Base-by-base conservation (phyloP, 1,139 yeast species). In the Oligophagozyma castellii region DNA sequence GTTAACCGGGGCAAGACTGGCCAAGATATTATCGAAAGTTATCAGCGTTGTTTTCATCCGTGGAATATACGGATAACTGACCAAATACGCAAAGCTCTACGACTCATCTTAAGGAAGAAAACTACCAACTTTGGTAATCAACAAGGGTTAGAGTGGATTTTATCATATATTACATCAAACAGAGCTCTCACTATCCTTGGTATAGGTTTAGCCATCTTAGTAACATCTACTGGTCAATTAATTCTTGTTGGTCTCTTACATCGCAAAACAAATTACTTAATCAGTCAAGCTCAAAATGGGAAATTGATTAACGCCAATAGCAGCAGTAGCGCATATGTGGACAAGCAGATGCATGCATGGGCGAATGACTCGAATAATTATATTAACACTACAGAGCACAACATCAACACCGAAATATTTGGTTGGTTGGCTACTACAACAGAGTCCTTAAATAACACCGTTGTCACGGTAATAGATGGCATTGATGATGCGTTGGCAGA, bases 361-460 rank as follows among this genome's bases (percentile, higher is more conserved):
- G 54, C 67, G 0, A 48, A 53, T 23, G 54, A 61, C 14, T 67
- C 79, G 0, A 77, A 76, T 40, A 32, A 31, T 1, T 65, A 65
- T 31, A 53, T 76, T 8, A 37, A 43, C 7, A 34, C 42, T 1
- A 59, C 66, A 6, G 70, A 80, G 46, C 29, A 37, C 1, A 48
- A 50, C 4, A 52, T 84, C 22, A 86, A 86, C 49, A 53, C 62
- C 4, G 69, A 75, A 24, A 40, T 83, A 12, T 70, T 86, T 37
- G 81, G 83, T 0, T 68, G 78, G 68, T 63, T 80, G 1, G 60
- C 61, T 31, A 59, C 61, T 2, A 65, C 84, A 0, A 68, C 84
- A 0, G 40, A 51, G 0, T 44, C 70, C 0, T 55, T 77, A 2
- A 77, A 77, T 45, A 37, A 49, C n/a, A 74, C 84, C 0, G 57